Evolutionary conservation across 352 stramenopile genomes (phyloP), one percentile per base, ranked within the genome.

Genomic region (Phytophthora multivora): DNA sequence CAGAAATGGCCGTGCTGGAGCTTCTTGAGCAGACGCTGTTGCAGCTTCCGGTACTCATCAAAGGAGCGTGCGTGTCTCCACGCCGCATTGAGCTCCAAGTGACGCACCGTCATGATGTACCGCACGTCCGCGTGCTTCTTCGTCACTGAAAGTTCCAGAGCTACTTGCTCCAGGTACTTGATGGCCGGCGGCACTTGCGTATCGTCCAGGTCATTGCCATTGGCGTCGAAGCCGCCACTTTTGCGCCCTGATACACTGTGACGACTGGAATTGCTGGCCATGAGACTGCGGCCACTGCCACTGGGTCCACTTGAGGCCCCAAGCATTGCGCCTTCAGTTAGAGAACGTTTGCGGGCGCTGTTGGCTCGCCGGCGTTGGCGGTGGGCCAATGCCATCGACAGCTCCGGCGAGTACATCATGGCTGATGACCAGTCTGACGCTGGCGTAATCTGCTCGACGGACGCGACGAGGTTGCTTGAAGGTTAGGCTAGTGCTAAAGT

Each of bases 1-100:
- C 84, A 93, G 52, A 93, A 91, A 49, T 93, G 84, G 8, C 84
- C 84, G 53, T 89, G 84, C 43, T 84, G 55, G 3, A 93, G 58
- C 18, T 69, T 59, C 59, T 84, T 85, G 21, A 93, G 60, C 23
- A 93, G 63, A 10, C 79, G 73, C 15, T 90, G 76, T 72, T 90
- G 84, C 31, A 93, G 66, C 23, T 71, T 72, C 18, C 80, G 79
- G 72, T 89, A 93, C 48, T 93, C 84, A 51, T 93, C 84, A 31
- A 91, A 93, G 23, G 66, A 77, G n/a, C 78, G 63, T 13, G 64
- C 57, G 36, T 80, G 78, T 2, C 60, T 71, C 83, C 83, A 92
- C 28, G 62, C 66, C 13, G 62, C 56, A 23, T 71, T 66, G 23
- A 77, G 61, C 45, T 70, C 48, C 2, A 40, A 23, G 21, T 88